Evolutionary conservation across 192 early-diverging fungal genomes (phyloP), one percentile per base, ranked within the genome.

Genomic region (Funneliformis geosporum): DNA sequence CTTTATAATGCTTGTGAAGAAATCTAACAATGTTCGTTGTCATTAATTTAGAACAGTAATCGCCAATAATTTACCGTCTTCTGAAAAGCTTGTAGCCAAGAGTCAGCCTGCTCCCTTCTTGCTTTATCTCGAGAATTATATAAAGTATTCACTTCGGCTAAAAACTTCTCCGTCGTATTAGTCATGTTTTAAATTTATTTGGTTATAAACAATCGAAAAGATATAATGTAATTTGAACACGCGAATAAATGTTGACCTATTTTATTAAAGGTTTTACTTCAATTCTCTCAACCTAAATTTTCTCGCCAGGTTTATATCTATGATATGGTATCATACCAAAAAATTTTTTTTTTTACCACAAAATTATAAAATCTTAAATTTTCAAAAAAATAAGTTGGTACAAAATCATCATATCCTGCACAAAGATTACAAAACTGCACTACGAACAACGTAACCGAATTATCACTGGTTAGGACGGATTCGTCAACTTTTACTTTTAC

Each of bases 41-140:
- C 44, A 46, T 50, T 50, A 72, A 44, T 43, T 71, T 72, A 23
- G 70, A 72, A 50, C 70, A 27, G 27, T 11, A 47, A 27, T 72
- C 27, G 25, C 44, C 39, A 46, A 50, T 27, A 59, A 80, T 89
- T 76, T 87, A 94, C 95, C 84, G 91, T 94, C 80, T 94, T 94
- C 84, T 96, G 96, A 82, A 95, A 98, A 71, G 85, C 84, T 75
- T 93, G 88, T 72, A 98, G 86, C 94, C 95, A 97, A 46, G 69
- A 70, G 82, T 90, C 88, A 16, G 96, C 95, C 79, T 89, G 83
- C 39, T 84, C 82, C 75, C 84, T 86, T 38, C 75, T 61, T 60
- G 60, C 79, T 43, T 76, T 46, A 67, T 90, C 84, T 38, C 44
- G 60, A 11, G 73, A 69, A 21, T 79, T 78, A 75, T 88, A 89